Percentiles rank a stretch among this genome's conserved stretches.
Evolutionary conservation across 371 early-diverging fungal genomes (phyloP).

Genomic region (Blakeslea trispora): DNA sequence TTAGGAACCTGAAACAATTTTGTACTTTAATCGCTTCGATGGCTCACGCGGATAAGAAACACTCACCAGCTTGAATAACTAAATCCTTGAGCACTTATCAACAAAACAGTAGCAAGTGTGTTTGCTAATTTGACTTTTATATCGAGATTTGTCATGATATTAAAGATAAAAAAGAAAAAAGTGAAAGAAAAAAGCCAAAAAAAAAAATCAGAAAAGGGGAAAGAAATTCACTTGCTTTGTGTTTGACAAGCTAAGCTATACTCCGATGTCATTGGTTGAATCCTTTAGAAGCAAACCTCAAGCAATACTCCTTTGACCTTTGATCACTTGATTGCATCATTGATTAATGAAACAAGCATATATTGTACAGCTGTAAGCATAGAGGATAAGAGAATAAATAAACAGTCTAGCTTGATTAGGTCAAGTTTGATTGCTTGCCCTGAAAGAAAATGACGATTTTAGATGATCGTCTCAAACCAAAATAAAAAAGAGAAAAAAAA

Average conservation of each 20-base stretch:
- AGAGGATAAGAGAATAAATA: too few relatives aligned
- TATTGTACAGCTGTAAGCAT: too few relatives aligned
- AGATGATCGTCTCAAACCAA: too few relatives aligned
- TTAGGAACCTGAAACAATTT: conserved; percentile 29
- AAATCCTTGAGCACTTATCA: conserved; percentile 43
- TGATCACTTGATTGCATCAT: too few relatives aligned
- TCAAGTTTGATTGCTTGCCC: too few relatives aligned
- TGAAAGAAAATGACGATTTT: too few relatives aligned
- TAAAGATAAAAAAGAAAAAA: conserved; percentile 8
- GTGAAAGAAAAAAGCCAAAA: conserved; percentile 9
- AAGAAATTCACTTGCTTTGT: not conserved
- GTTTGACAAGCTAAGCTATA: not conserved
- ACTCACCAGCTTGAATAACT: conserved; percentile 35
- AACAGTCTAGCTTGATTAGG: too few relatives aligned
- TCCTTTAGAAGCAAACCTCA: not conserved
- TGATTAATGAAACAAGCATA: too few relatives aligned
- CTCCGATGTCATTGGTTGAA: not conserved
- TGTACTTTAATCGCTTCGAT: not conserved
- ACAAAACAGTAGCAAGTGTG: conserved; percentile 40
- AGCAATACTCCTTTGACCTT: not conserved
- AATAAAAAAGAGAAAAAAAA: too few relatives aligned
- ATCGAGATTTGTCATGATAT: conserved; percentile 40
- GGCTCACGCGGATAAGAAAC: not conserved
- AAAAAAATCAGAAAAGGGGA: conserved; percentile 9
- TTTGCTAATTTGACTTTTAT: conserved; percentile 47